Percentiles rank a stretch among this genome's conserved stretches.
Conservation (phyloP, 2,329 filamentous ascomycete genomes). For the Monilinia fructicola region DNA sequence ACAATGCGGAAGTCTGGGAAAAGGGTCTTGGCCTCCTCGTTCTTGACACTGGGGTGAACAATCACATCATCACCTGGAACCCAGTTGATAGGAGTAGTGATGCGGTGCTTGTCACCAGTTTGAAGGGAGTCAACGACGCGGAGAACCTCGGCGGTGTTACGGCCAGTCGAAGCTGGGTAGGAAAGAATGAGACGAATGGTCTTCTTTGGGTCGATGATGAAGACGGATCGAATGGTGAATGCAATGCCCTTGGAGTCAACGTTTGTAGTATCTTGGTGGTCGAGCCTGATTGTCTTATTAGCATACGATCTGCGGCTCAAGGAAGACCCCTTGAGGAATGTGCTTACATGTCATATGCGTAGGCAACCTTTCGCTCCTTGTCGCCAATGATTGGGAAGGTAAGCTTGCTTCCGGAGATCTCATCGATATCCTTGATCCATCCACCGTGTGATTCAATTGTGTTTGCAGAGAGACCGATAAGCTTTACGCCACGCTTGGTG, state of each 20-base stretch:
- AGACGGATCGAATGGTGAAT: slow-evolving; percentile 92
- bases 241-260: slow-evolving; percentile 80
- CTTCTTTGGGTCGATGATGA: slow-evolving; percentile 92
- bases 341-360: slow-evolving; percentile 73
- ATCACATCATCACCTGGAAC: slow-evolving; percentile 86
- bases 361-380: slow-evolving; percentile 74
- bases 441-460: slow-evolving; percentile 77
- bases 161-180: slow-evolving; percentile 88
- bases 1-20: slow-evolving; percentile 74
- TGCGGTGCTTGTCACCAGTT: slow-evolving; percentile 81
- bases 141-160: slow-evolving; percentile 77
- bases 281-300: slow-evolving; percentile 52
- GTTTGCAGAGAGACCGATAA: slow-evolving; percentile 89
- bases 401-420: slow-evolving; percentile 69
- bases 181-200: slow-evolving; percentile 89
- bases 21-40: slow-evolving; percentile 81
- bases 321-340: not conserved
- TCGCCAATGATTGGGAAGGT: slow-evolving; percentile 80
- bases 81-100: slow-evolving; percentile 92
- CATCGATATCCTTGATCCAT: slow-evolving; percentile 89
- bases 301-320: not conserved
- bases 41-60: slow-evolving; percentile 78
- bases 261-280: slow-evolving; percentile 79
- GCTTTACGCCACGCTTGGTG: slow-evolving; percentile 80
- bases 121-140: slow-evolving; percentile 77